A percentile compares a stretch with the other conserved stretches of the same genome.
phyloP scores from a whole-genome alignment of 1,284 basidiomycete genomes.

The Bjerkandera adusta region DNA sequence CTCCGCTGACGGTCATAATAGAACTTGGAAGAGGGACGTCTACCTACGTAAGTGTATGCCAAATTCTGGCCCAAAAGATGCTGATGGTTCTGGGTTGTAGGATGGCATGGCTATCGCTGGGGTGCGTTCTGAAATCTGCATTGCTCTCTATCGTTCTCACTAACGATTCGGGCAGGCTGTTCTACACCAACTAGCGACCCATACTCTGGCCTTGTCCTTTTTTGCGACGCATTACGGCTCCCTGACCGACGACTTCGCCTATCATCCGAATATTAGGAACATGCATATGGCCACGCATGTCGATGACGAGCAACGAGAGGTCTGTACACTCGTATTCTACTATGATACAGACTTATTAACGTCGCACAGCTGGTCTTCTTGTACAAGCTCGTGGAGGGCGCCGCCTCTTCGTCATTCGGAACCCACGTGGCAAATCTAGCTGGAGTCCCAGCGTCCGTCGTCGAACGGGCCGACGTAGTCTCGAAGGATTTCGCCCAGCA shows the following conservation, averaged over 20 bases:
- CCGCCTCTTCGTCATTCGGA: conserved; percentile 90
- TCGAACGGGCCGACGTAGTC: conserved; percentile 83
- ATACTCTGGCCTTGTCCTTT: conserved; percentile 82
- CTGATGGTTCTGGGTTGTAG: conserved; percentile 37
- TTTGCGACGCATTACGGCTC: conserved; percentile 90
- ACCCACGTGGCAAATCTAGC: conserved; percentile 90
- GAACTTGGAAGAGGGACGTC: conserved; percentile 90
- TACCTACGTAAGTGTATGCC: conserved; percentile 66
- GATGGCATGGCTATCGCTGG: conserved; percentile 96
- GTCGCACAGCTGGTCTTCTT: conserved; percentile 69
- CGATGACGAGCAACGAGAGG: conserved; percentile 86
- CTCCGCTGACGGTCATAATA: conserved; percentile 32
- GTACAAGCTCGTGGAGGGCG: conserved; percentile 89
- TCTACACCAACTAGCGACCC: conserved; percentile 87
- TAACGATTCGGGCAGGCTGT: conserved; percentile 59
- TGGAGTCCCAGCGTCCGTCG: conserved; percentile 78
- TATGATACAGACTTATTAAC: conserved; percentile 33
- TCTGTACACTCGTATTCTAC: conserved; percentile 27
- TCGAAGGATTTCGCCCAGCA: conserved; percentile 87
- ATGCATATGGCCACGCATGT: conserved; percentile 96
- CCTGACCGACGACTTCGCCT: conserved; percentile 82
- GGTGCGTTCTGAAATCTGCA: conserved; percentile 38
- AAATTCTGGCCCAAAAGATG: too few species aligned
- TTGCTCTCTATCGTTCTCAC: conserved; percentile 2
- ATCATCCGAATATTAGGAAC: conserved; percentile 89